Conservation (phyloP, 371 early-diverging fungal species). For the Mortierella sp. region DNA sequence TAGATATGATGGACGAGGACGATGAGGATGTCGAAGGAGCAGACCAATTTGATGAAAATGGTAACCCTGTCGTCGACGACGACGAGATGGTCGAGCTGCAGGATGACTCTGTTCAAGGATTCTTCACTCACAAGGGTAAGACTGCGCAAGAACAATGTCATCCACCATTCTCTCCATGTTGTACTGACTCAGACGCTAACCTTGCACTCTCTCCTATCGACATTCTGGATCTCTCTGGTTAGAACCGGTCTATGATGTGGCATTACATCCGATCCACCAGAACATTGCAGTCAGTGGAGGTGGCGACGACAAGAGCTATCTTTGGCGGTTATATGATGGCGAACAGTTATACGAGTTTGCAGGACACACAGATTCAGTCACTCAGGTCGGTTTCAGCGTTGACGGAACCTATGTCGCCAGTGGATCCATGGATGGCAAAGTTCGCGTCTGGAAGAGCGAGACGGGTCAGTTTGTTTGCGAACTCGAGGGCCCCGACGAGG, state of each 20-base stretch:
- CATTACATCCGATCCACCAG: slow-evolving; percentile 81
- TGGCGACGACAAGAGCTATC: slow-evolving; percentile 91
- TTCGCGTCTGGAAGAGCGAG: slow-evolving; percentile 82
- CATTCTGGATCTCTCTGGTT: background rate
- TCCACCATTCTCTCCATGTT: too few relatives aligned
- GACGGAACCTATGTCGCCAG: slow-evolving; percentile 91
- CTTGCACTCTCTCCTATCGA: too few relatives aligned
- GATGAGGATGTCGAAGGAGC: slow-evolving; percentile 44
- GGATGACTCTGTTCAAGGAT: slow-evolving; percentile 94
- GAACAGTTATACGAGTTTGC: slow-evolving; percentile 72
- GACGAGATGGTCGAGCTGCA: slow-evolving; percentile 69
- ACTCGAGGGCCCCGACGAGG: slow-evolving; percentile 93
- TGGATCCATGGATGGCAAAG: slow-evolving; percentile 96
- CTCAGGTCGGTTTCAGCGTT: slow-evolving; percentile 82
- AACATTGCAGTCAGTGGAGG: slow-evolving; percentile 84
- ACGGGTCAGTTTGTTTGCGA: slow-evolving; percentile 68
- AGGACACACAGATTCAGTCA: slow-evolving; percentile 91
- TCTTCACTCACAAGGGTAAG: slow-evolving; percentile 87
- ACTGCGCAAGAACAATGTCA: too few relatives aligned
- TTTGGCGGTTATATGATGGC: slow-evolving; percentile 91
- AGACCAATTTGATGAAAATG: slow-evolving; percentile 51
- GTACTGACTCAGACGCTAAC: too few relatives aligned
- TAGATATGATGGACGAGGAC: slow-evolving; percentile 54
- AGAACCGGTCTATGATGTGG: slow-evolving; percentile 92
- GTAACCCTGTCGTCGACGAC: slow-evolving; percentile 60